Base-by-base conservation (phyloP, 1,284 basidiomycete genomes). In the Thelephora terrestris region DNA sequence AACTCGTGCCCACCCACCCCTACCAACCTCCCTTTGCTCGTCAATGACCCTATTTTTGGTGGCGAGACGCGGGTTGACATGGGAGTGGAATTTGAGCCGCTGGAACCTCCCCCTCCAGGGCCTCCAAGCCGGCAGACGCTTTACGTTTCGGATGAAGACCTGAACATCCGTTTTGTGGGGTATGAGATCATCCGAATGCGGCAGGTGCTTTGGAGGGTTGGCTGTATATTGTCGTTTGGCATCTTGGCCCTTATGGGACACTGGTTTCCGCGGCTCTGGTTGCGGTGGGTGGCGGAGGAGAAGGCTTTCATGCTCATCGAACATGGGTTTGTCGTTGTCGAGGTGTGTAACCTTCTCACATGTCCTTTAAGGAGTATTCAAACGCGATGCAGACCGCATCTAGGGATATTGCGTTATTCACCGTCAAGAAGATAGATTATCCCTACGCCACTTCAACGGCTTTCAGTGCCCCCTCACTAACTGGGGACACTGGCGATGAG, bases 261-360 rank as follows among this genome's bases (percentile, higher is more conserved):
- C 57, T 99, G 96, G 96, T 81, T 96, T 56, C 95, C 96, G 44
- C 78, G 74, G 4, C 58, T 93, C 37, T 96, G 94, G 90, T 77
- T 99, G 46, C 78, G 78, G 34, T 93, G 84, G 75, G 85, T 91
- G n/a, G 81, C 91, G 1, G 74, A 71, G 47, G 90, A 95, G 64
- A 85, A 78, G 47, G 81, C 86, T 4, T 99, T 99, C 59, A 79
- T 81, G 40, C 73, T 88, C 48, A 75, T 82, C 9, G 69, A 72
- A 43, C 65, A 78, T 56, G 84, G 88, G 10, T 81, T 85, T 64
- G 77, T 99, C 46, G 85, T 96, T 20, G 83, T 97, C 46, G 93
- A 99, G 78, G 92, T 93, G 61, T 52, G 81, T 69, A 32, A 39
- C 45, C 32, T 47, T 20, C 53, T 38, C 20, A 21, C 29, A 7